Evolutionary conservation across 805 yeast species (phyloP).

Genomic region (Nakazawaea holstii): DNA sequence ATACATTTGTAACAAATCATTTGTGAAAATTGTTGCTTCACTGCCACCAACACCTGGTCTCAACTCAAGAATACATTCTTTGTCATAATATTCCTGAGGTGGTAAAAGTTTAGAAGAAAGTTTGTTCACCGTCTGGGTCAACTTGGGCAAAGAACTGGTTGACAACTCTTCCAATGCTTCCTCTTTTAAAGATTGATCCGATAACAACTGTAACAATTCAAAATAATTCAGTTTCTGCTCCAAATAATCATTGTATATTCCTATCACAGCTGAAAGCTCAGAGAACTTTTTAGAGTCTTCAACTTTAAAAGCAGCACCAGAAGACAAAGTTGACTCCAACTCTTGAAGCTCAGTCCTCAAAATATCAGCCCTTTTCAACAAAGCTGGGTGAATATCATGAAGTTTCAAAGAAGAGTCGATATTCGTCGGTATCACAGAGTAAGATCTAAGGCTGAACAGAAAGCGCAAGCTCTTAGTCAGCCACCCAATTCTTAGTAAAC

Average conservation of each 20-base stretch:
- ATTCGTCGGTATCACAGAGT: not conserved
- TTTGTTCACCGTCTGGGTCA: slow-evolving; percentile 34
- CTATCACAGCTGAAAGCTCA: slow-evolving; percentile 37
- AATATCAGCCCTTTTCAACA: slow-evolving; percentile 40
- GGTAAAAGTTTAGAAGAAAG: slow-evolving; percentile 67
- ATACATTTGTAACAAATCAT: slow-evolving; percentile 80
- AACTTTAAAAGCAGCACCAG: slow-evolving; percentile 37
- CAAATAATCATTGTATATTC: slow-evolving; percentile 32
- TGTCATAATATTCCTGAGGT: slow-evolving; percentile 68
- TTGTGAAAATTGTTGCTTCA: slow-evolving; percentile 86
- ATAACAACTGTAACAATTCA: slow-evolving; percentile 33
- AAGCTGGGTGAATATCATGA: slow-evolving; percentile 40
- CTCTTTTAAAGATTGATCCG: slow-evolving; percentile 41
- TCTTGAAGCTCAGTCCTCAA: slow-evolving; percentile 33
- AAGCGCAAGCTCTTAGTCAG: not conserved
- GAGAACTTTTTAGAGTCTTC: slow-evolving; percentile 46
- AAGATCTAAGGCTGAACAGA: not conserved
- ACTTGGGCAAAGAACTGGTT: slow-evolving; percentile 33
- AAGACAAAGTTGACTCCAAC: slow-evolving; percentile 36
- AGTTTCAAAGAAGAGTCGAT: slow-evolving; percentile 4
- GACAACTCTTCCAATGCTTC: slow-evolving; percentile 64
- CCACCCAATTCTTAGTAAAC: not conserved
- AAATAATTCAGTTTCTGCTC: slow-evolving; percentile 24
- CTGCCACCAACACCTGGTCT: slow-evolving; percentile 96
- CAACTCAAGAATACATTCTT: slow-evolving; percentile 74